Conservation (phyloP, 306 rosid genomes). For the Boehmeria nivea region DNA sequence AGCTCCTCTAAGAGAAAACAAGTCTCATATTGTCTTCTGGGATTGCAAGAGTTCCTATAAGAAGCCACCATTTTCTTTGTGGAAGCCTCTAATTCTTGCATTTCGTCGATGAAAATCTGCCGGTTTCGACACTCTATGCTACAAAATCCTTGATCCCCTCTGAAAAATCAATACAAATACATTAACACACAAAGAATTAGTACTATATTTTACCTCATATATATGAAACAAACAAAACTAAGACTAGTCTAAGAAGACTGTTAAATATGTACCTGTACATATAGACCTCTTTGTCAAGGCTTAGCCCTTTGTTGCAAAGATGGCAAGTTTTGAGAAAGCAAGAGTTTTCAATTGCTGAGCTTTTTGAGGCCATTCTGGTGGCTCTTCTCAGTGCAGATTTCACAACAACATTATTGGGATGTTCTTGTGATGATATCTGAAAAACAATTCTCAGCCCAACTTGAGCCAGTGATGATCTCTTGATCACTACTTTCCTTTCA, state of each 20-base stretch:
- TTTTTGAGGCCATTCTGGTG: slow-evolving; percentile 7
- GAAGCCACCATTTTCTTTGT: slow-evolving; percentile 31
- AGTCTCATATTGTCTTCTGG: slow-evolving; percentile 4
- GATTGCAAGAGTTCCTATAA: slow-evolving; percentile 13
- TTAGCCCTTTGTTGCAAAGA: slow-evolving; percentile 38
- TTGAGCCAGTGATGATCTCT: background rate
- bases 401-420: slow-evolving; percentile 22
- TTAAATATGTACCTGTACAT: slow-evolving; percentile 46
- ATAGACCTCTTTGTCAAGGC: slow-evolving; percentile 44
- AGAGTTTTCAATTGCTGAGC: background rate
- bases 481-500: too few relatives aligned
- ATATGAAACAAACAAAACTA: too few relatives aligned
- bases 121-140: slow-evolving; percentile 39
- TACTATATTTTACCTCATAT: too few relatives aligned
- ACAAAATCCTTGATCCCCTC: slow-evolving; percentile 49
- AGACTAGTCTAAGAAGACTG: too few relatives aligned
- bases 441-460: slow-evolving; percentile 40
- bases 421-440: slow-evolving; percentile 18
- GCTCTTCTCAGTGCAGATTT: slow-evolving; percentile 28
- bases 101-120: slow-evolving; percentile 41
- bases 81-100: slow-evolving; percentile 37
- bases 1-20: slow-evolving; percentile 13
- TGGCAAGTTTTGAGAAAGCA: slow-evolving; percentile 38
- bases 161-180: slow-evolving; percentile 13
- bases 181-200: too few relatives aligned